Conservation (phyloP, 2,329 filamentous ascomycete species). For the Botrytis pseudocinerea region DNA sequence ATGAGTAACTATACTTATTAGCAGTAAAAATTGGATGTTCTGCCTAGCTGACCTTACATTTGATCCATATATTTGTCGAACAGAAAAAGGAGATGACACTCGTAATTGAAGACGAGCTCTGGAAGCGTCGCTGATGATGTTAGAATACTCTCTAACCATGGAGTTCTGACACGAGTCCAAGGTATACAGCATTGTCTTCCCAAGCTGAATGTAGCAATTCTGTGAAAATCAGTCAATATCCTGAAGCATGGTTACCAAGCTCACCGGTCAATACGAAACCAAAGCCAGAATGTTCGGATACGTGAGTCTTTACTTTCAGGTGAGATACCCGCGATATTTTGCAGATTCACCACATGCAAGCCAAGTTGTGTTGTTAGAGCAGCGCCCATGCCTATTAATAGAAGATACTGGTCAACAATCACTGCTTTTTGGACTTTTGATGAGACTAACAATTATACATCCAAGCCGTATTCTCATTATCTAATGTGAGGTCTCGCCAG, state of each 20-base stretch:
- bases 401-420: neutral
- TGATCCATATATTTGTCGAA: slow-evolving; percentile 5
- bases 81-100: neutral
- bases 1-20: neutral
- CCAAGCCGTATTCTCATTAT: neutral
- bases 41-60: neutral
- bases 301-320: neutral
- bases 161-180: slow-evolving; percentile 6
- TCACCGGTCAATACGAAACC: neutral
- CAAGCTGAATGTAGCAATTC: neutral
- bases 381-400: neutral
- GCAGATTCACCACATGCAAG: neutral
- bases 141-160: slow-evolving; percentile 5
- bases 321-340: neutral
- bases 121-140: neutral
- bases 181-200: slow-evolving; percentile 1
- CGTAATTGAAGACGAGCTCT: neutral
- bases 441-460: slow-evolving; percentile 8
- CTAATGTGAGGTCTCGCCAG: slow-evolving; percentile 4
- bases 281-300: slow-evolving; percentile 13
- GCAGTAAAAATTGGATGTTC: neutral
- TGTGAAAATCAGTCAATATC: neutral
- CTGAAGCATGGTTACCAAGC: neutral
- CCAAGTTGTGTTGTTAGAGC: slow-evolving; percentile 5
- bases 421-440: neutral